Evolutionary conservation across 202 grass and related monocot genomes (phyloP).

Genomic region (Zizania palustris): DNA sequence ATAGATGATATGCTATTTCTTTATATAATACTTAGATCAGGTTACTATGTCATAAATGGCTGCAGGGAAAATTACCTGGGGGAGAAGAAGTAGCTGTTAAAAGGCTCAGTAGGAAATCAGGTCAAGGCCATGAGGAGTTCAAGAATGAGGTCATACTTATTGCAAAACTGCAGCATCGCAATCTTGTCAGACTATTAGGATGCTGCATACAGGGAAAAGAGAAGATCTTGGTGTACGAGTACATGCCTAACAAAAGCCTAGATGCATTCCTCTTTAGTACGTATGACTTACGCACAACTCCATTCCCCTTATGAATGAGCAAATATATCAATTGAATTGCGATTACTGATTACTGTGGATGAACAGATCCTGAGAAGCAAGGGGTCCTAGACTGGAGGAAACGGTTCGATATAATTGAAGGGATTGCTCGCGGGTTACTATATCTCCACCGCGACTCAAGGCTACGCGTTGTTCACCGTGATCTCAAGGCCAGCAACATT

Average conservation of each 20-base stretch:
- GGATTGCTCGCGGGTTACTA: constrained; percentile 82
- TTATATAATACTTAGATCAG: constrained; percentile 31
- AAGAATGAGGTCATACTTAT: constrained; percentile 96
- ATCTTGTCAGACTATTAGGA: constrained; percentile 82
- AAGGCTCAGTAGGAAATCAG: constrained; percentile 76
- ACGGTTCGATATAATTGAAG: constrained; percentile 79
- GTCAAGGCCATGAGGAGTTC: constrained; percentile 90
- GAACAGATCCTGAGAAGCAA: constrained; percentile 64
- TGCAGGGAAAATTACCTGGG: constrained; percentile 66
- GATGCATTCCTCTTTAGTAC: constrained; percentile 85
- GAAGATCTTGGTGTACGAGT: constrained; percentile 86
- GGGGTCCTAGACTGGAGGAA: constrained; percentile 74
- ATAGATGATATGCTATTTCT: neutral
- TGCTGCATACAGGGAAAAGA: constrained; percentile 89
- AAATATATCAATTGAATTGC: constrained; percentile 15
- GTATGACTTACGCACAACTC: constrained; percentile 27
- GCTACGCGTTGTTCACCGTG: constrained; percentile 73
- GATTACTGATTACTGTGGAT: constrained; percentile 34
- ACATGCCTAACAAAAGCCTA: constrained; percentile 93
- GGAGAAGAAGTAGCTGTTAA: constrained; percentile 78
- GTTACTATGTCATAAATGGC: constrained; percentile 38
- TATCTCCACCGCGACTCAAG: constrained; percentile 93
- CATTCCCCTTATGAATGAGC: neutral
- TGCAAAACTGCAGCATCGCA: constrained; percentile 88
- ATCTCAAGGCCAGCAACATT: constrained; percentile 93